Evolutionary conservation across 2,329 filamentous ascomycete species (phyloP), one percentile per base, ranked within the genome.

Genomic region (Fusarium aywerte): DNA sequence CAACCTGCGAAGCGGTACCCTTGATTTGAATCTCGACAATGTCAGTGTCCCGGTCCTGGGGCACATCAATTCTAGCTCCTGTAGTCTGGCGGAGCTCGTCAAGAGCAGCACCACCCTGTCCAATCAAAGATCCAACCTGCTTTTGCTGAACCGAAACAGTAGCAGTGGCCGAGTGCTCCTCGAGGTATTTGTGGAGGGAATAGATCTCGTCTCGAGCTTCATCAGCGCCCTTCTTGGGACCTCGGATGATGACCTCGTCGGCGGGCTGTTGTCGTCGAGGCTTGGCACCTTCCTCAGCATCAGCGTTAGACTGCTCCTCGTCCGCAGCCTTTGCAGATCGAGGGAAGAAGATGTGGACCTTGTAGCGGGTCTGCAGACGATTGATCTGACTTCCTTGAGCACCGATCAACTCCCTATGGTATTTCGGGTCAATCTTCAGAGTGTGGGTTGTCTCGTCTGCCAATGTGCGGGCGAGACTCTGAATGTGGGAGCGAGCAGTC

Each of bases 311-410:
- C 59, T 89, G 86, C 57, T 96, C 93, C 61, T 96, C 92, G 61
- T 86, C 84, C 51, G 78, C 80, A 36, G 66, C 72, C 76, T 93
- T 92, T 38, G 82, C 81, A 8, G 84, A 84, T 53, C 85, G 85
- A 12, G 96, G 96, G 84, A 99, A 99, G 81, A 97, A 95, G 73
- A 99, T 96, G 66, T 94, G 89, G 39, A 99, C 96, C 76, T 91
- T 90, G 84, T 99, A 97, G 44, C 94, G 91, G 56, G 90, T 92
- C 80, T 99, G 94, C 23, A 99, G 87, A 69, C 92, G 90, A 81
- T 96, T 96, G 75, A 99, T 95, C 76, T 96, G 92, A 74, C 85
- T 88, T 61, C 96, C 96, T 73, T 92, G 90, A 20, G 92, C 87
- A 47, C 96, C 96, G 72, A 99, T 99, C 55, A 99, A 85, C 77